phyloP scores from a whole-genome alignment of 116 monocot species.

The Papilionanthe hybrid region DNA sequence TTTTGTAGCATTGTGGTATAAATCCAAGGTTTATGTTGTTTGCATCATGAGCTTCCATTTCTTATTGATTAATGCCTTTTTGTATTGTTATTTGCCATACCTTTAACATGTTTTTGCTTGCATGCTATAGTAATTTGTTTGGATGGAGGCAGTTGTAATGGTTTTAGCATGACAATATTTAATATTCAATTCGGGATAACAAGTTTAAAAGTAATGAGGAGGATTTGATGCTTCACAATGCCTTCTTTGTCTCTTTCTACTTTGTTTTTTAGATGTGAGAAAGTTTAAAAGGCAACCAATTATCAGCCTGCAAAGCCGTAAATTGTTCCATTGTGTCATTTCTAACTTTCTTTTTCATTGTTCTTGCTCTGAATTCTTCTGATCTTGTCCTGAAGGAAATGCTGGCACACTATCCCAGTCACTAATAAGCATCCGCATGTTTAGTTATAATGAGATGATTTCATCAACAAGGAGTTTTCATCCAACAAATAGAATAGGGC shows the following conservation, averaged over 20 bases:
- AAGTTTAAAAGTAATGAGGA: background rate
- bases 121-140: background rate
- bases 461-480: conserved; percentile 38
- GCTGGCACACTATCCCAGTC: background rate
- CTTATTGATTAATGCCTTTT: no score
- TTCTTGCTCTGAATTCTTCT: background rate
- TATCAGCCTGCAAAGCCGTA: background rate
- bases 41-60: background rate
- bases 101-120: background rate
- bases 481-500: conserved; percentile 36
- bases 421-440: conserved; percentile 22
- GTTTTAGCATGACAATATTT: background rate
- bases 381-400: background rate
- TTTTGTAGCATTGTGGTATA: background rate
- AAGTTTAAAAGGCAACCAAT: no score
- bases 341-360: background rate
- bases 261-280: background rate
- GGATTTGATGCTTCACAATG: background rate
- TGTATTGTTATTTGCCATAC: no score
- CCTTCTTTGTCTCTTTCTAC: background rate
- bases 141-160: background rate
- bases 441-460: conserved; percentile 35
- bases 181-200: background rate
- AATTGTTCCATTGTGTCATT: background rate
- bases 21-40: background rate